Evolutionary conservation across 371 early-diverging fungal species (phyloP).

Genomic region (Circinella umbellata): DNA sequence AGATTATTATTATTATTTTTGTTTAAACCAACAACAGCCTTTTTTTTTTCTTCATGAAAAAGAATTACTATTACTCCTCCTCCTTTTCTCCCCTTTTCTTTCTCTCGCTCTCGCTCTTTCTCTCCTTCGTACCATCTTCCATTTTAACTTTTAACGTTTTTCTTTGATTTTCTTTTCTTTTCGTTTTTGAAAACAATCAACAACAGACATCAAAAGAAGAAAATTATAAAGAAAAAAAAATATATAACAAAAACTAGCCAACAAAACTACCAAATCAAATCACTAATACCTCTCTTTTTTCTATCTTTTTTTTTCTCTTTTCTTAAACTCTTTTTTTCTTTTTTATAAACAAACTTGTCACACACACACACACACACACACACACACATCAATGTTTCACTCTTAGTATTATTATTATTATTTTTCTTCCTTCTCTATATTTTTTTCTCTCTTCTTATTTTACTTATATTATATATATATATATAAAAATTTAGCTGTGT

Average conservation of each 20-base stretch:
- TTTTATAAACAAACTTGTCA: not conserved
- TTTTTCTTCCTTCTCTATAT: not conserved
- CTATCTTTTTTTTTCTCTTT: not conserved
- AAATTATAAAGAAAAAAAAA: not conserved
- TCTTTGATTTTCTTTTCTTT: not conserved
- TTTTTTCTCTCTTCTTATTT: not conserved
- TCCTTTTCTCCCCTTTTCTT: not conserved
- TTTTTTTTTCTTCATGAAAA: slow-evolving; percentile 1
- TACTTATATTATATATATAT: not conserved
- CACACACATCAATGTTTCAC: not conserved
- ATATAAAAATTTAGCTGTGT: slow-evolving; percentile 1
- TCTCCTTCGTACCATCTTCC: not conserved
- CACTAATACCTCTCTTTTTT: slow-evolving; percentile 1
- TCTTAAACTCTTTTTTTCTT: not conserved
- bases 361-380: not conserved
- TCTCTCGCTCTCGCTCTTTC: slow-evolving; percentile 9
- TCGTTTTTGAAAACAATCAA: not conserved
- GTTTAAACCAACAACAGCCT: too few species aligned
- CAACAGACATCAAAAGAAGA: not conserved
- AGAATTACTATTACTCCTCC: slow-evolving; percentile 28
- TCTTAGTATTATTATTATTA: not conserved
- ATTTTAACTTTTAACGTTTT: too few species aligned
- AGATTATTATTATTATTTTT: slow-evolving; percentile 18
- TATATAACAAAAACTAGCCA: not conserved
- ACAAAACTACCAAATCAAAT: not conserved